phyloP scores from a whole-genome alignment of 1,284 basidiomycete genomes.

The Wallemia mellicola region DNA sequence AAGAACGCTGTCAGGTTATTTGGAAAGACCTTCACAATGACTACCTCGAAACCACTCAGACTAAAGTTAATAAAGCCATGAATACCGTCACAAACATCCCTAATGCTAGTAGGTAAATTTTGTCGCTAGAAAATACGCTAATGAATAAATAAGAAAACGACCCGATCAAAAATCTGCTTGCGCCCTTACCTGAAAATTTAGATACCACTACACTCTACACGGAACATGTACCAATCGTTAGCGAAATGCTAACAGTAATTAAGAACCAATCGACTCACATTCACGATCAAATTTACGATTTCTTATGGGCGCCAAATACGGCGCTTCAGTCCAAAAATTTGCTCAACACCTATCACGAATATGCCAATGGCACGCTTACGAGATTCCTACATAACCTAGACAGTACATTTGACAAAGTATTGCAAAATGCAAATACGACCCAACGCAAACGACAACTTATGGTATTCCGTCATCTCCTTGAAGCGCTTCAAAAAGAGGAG shows the following conservation, averaged over 20 bases:
- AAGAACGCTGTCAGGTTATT: not conserved
- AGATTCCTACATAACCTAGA: not conserved
- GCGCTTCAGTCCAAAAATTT: not conserved
- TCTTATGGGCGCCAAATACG: not conserved
- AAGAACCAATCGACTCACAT: not conserved
- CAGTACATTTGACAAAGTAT: not conserved
- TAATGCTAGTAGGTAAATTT: not conserved
- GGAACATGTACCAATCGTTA: not conserved
- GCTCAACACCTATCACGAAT: not conserved
- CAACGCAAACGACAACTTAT: not conserved
- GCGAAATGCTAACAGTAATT: not conserved
- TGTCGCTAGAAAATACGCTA: not conserved
- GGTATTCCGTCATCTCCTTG: not conserved
- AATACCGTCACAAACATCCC: not conserved
- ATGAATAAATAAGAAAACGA: not conserved
- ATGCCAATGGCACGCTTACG: not conserved
- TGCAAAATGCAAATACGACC: not conserved
- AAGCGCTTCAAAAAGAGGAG: not conserved
- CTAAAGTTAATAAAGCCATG: not conserved
- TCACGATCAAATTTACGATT: not conserved
- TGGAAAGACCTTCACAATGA: not conserved
- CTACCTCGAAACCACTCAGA: not conserved
- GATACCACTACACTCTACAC: not conserved
- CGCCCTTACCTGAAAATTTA: not conserved
- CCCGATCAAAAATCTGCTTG: not conserved